phyloP scores from a whole-genome alignment of 257 asterid genomes.

The Solanum arcanum region DNA sequence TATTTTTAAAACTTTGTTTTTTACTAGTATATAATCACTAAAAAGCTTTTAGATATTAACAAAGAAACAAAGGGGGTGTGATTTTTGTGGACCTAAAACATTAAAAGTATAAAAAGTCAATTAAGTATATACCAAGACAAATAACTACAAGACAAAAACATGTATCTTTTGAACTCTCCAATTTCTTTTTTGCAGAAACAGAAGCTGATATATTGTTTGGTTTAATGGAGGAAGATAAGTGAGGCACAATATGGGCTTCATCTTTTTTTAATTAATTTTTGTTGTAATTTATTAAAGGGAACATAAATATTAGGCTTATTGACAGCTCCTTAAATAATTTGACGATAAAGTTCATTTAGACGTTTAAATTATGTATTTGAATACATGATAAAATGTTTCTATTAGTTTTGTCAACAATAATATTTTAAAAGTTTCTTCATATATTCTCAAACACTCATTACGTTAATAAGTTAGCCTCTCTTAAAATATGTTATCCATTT shows the following conservation, averaged over 20 bases:
- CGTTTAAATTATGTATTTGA: background rate
- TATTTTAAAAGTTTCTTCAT: background rate
- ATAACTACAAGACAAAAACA: constrained; percentile 26
- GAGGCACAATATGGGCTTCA: background rate
- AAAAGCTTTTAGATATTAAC: background rate
- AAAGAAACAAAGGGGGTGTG: background rate
- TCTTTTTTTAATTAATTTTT: background rate
- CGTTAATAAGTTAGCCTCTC: background rate
- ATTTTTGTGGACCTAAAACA: background rate
- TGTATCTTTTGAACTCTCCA: constrained; percentile 13
- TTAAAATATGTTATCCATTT: background rate
- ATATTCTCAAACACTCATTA: background rate
- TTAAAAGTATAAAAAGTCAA: constrained; percentile 11
- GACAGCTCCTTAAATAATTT: too few species aligned
- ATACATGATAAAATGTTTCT: background rate
- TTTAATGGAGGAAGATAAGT: constrained; percentile 2
- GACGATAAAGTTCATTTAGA: background rate
- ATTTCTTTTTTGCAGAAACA: background rate
- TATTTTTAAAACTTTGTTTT: background rate
- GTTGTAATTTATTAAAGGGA: background rate
- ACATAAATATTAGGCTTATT: background rate
- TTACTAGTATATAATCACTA: background rate
- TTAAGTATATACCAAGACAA: constrained; percentile 26
- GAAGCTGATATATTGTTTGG: background rate
- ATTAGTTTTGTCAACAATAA: background rate